phyloP scores from a whole-genome alignment of 2,329 filamentous ascomycete genomes.

The Calonectria henricotiae region DNA sequence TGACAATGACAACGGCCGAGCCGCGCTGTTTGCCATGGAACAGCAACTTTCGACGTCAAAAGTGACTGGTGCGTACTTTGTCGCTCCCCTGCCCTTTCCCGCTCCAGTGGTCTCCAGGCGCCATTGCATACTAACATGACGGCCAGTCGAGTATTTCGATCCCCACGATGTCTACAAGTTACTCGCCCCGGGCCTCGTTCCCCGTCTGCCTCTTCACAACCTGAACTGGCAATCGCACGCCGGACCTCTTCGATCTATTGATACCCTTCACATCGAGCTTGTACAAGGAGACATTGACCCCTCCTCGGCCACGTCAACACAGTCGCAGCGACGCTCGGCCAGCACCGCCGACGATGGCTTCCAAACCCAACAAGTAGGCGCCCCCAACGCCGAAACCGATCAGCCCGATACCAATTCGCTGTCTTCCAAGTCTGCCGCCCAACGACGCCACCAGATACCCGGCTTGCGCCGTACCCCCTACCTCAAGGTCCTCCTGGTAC shows the following conservation, averaged over 20 bases:
- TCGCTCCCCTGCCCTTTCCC: background rate
- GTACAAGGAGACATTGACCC: conserved; percentile 74
- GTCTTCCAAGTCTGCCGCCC: conserved; percentile 55
- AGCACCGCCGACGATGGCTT: conserved; percentile 72
- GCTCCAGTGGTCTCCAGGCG: background rate
- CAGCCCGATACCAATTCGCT: conserved; percentile 57
- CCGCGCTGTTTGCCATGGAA: conserved; percentile 69
- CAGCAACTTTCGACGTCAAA: conserved; percentile 81
- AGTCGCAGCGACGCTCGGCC: conserved; percentile 54
- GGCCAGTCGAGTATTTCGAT: conserved; percentile 93
- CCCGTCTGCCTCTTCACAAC: conserved; percentile 88
- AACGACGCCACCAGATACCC: conserved; percentile 92
- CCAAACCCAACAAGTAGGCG: conserved; percentile 70
- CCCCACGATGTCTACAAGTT: conserved; percentile 90
- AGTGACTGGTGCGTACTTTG: conserved; percentile 77
- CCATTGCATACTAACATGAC: conserved; percentile 42
- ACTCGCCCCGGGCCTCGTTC: conserved; percentile 82
- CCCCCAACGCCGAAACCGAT: conserved; percentile 60
- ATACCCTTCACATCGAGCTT: conserved; percentile 91
- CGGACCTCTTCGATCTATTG: conserved; percentile 92
- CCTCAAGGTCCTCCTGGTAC: conserved; percentile 88
- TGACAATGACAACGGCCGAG: conserved; percentile 53
- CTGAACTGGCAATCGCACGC: conserved; percentile 98
- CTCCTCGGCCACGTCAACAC: conserved; percentile 55
- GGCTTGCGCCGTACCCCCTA: conserved; percentile 94